phyloP scores from a whole-genome alignment of 164 flowering plant species.

The Tinospora cordifolia region DNA sequence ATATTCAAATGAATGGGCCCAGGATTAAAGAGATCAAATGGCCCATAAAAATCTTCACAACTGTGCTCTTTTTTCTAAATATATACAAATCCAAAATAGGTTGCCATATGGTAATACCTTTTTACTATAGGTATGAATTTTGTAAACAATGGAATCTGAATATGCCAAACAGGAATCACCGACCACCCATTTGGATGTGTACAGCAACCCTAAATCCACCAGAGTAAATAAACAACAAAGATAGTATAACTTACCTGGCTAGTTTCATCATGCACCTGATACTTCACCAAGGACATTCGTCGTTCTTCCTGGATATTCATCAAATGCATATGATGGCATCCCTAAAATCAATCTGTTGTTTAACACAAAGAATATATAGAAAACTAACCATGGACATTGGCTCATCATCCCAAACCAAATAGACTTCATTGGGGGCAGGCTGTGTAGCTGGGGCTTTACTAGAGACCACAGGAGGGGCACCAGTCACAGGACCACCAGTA shows the following conservation, averaged over 20 bases:
- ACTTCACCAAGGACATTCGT: slow-evolving; percentile 82
- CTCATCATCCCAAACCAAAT: slow-evolving; percentile 98
- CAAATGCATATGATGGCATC: slow-evolving; percentile 2
- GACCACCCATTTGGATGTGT: slow-evolving; percentile 40
- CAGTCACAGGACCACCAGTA: slow-evolving; percentile 91
- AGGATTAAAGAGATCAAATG: slow-evolving; percentile 2
- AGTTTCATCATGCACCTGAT: slow-evolving; percentile 99
- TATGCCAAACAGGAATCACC: slow-evolving; percentile 29
- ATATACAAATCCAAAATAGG: slow-evolving; percentile 6
- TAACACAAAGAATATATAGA: not conserved
- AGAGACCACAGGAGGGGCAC: slow-evolving; percentile 93
- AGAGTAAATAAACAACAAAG: slow-evolving; percentile 19
- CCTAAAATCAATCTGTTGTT: not conserved
- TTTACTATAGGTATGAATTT: slow-evolving; percentile 24
- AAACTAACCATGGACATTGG: slow-evolving; percentile 94
- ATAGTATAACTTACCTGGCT: slow-evolving; percentile 94
- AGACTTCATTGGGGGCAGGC: slow-evolving; percentile 76
- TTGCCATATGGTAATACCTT: slow-evolving; percentile 30
- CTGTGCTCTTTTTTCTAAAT: slow-evolving; percentile 9
- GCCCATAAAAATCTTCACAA: slow-evolving; percentile 15
- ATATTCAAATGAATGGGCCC: slow-evolving; percentile 16
- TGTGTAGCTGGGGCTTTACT: slow-evolving; percentile 71
- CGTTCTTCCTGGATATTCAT: slow-evolving; percentile 73
- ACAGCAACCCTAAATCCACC: slow-evolving; percentile 30
- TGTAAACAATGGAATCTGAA: slow-evolving; percentile 36